Percentiles rank a stretch among this genome's conserved stretches.
phyloP scores from a whole-genome alignment of 495 filamentous ascomycete genomes.

The Aspergillus cristatus region DNA sequence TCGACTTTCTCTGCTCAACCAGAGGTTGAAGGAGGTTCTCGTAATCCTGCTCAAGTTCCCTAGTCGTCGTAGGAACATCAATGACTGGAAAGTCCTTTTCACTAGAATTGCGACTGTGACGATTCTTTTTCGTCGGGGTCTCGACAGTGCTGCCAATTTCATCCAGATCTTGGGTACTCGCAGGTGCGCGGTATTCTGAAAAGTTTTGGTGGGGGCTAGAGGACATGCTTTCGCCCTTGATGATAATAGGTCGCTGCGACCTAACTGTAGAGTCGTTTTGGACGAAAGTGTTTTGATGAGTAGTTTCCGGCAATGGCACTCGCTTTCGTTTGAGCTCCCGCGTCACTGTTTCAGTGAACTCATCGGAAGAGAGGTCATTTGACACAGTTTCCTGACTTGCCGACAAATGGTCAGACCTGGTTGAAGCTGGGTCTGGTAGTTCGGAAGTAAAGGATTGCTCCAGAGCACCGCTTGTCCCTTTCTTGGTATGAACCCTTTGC shows the following conservation, averaged over 20 bases:
- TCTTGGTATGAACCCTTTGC: too few relatives aligned
- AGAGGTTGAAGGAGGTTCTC: too few relatives aligned
- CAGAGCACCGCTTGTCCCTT: neutral
- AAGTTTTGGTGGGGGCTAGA: slow-evolving; percentile 29
- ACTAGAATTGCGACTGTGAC: too few relatives aligned
- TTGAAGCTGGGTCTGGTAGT: slow-evolving; percentile 4
- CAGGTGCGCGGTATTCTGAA: slow-evolving; percentile 3
- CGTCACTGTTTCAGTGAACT: slow-evolving; percentile 26
- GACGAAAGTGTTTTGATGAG: neutral
- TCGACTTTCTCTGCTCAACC: neutral
- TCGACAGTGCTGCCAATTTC: slow-evolving; percentile 50
- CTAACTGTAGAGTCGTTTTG: slow-evolving; percentile 3
- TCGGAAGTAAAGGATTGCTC: neutral
- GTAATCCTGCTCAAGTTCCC: too few relatives aligned
- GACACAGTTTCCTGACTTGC: neutral
- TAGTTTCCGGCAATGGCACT: slow-evolving; percentile 6
- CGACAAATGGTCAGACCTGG: slow-evolving; percentile 10
- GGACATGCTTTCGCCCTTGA: slow-evolving; percentile 26
- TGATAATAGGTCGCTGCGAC: slow-evolving; percentile 11
- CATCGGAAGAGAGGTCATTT: slow-evolving; percentile 25
- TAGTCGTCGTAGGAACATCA: too few relatives aligned
- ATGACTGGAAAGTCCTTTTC: too few relatives aligned
- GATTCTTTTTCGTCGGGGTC: slow-evolving; percentile 54
- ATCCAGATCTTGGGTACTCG: slow-evolving; percentile 63
- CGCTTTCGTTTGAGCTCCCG: slow-evolving; percentile 16